Conservation (phyloP, 2,329 filamentous ascomycete species). For the Epichloe coenophiala region DNA sequence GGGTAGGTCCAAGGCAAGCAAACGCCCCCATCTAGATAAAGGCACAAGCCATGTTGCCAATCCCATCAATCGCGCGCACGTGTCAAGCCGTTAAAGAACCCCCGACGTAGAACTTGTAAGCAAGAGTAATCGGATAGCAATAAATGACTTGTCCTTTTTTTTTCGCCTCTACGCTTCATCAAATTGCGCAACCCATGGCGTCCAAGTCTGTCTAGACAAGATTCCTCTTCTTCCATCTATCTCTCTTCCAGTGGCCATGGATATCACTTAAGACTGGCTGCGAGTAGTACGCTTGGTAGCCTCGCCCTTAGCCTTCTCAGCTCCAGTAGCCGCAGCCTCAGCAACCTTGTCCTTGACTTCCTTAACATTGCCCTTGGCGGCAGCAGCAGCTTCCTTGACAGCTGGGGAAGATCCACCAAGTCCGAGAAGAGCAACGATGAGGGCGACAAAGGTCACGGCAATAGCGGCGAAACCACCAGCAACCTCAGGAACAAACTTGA, state of each 20-base stretch:
- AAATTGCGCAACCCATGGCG: not conserved
- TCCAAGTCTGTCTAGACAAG: not conserved
- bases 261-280: conserved; percentile 34
- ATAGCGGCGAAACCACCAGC: conserved; percentile 66
- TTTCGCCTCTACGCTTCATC: not conserved
- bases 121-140: conserved; percentile 2
- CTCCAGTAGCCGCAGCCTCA: conserved; percentile 44
- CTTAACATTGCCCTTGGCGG: conserved; percentile 56
- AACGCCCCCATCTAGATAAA: conserved; percentile 4
- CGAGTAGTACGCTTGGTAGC: conserved; percentile 45
- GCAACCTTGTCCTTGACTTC: conserved; percentile 56
- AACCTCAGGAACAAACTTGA: conserved; percentile 85
- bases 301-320: conserved; percentile 67
- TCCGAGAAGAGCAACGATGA: conserved; percentile 55
- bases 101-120: not conserved
- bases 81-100: not conserved
- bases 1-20: conserved; percentile 2
- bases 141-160: not conserved
- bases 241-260: not conserved
- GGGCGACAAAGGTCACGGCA: conserved; percentile 52
- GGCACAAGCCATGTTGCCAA: conserved; percentile 1
- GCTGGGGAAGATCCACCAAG: conserved; percentile 53
- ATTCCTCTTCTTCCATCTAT: not conserved
- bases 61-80: not conserved
- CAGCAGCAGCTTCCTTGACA: conserved; percentile 56